Base-by-base conservation (phyloP, 2,329 filamentous ascomycete species). In the Raffaelea albimanens region DNA sequence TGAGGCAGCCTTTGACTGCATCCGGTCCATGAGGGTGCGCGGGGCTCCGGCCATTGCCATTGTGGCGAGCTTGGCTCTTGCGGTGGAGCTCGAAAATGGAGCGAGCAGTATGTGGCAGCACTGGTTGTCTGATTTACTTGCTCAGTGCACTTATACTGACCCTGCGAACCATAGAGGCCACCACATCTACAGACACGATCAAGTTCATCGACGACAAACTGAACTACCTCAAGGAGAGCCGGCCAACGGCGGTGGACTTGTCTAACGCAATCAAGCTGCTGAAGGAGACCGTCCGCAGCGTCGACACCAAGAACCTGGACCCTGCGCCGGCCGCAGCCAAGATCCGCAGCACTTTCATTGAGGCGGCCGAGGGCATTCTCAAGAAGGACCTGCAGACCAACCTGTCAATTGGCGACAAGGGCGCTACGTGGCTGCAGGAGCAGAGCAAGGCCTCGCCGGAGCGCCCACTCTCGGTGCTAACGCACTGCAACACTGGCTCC, bases 401-500 rank as follows among this genome's bases (percentile, higher is more conserved):
- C 64, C 75, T 86, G 53, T 76, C 78, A 22, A 97, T 98, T 61
- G 93, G 93, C 44, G 74, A 80, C 50, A 72, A 85, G 62, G 93
- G 93, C 36, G 87, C 89, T 0, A 74, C 82, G 54, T 98, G 93
- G 87, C 82, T 98, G 31, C 67, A 80, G 48, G 67, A 73, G 38
- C 79, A 87, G 59, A 70, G 66, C 19, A 62, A 66, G 55, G 65
- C 73, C 61, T 61, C 72, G 38, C 43, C 67, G 53, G 63, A 74
- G 54, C 58, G 72, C 61, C 58, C 71, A 66, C 57, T 95, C 43
- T 87, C 87, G n/a, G 83, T 98, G 40, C 69, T 98, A 55, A 98
- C 93, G 11, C 94, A 98, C 67, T 98, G 93, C 73, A 98, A 98
- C 65, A 98, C 93, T 20, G 93, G 93, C 23, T 96, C 91, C 19